Evolutionary conservation across 2,329 filamentous ascomycete species (phyloP).

Genomic region (Neoascochyta sp.): DNA sequence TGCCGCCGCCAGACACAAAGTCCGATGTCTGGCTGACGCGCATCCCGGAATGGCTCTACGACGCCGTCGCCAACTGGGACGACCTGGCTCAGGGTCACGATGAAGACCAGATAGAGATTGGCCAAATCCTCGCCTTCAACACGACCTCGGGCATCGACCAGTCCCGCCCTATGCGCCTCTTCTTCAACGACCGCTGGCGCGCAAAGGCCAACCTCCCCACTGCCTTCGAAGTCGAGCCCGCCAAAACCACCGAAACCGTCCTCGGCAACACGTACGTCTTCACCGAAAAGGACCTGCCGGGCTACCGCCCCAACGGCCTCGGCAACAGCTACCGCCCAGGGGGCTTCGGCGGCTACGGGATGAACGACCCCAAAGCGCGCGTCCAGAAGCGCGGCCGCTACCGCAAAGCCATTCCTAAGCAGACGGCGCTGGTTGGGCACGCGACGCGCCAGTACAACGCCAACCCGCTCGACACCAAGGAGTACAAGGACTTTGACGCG

Average conservation of each 20-base stretch:
- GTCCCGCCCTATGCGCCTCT: slow-evolving; percentile 57
- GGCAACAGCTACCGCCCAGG: slow-evolving; percentile 23
- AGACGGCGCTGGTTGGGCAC: slow-evolving; percentile 57
- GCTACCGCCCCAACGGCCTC: slow-evolving; percentile 52
- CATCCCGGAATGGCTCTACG: slow-evolving; percentile 40
- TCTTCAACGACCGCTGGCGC: slow-evolving; percentile 61
- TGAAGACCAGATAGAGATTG: slow-evolving; percentile 39
- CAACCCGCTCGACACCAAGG: slow-evolving; percentile 44
- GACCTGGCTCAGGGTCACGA: slow-evolving; percentile 34
- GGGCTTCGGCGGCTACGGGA: slow-evolving; percentile 17
- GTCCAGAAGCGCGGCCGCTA: slow-evolving; percentile 35
- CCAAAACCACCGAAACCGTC: slow-evolving; percentile 48
- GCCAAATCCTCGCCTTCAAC: slow-evolving; percentile 31
- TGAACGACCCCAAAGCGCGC: slow-evolving; percentile 32
- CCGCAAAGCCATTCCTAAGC: slow-evolving; percentile 38
- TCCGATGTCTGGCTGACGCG: slow-evolving; percentile 38
- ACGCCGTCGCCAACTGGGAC: slow-evolving; percentile 36
- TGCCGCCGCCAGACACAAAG: slow-evolving; percentile 26
- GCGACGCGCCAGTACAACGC: slow-evolving; percentile 56
- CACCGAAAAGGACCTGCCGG: slow-evolving; percentile 86
- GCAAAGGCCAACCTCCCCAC: slow-evolving; percentile 75
- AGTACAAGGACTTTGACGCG: slow-evolving; percentile 43
- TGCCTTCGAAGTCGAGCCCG: slow-evolving; percentile 76
- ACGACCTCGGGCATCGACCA: slow-evolving; percentile 27
- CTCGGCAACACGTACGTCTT: slow-evolving; percentile 88